Percentiles rank a stretch among this genome's conserved stretches.
Conservation (phyloP, 2,329 filamentous ascomycete species). For the Botrytis tulipae region DNA sequence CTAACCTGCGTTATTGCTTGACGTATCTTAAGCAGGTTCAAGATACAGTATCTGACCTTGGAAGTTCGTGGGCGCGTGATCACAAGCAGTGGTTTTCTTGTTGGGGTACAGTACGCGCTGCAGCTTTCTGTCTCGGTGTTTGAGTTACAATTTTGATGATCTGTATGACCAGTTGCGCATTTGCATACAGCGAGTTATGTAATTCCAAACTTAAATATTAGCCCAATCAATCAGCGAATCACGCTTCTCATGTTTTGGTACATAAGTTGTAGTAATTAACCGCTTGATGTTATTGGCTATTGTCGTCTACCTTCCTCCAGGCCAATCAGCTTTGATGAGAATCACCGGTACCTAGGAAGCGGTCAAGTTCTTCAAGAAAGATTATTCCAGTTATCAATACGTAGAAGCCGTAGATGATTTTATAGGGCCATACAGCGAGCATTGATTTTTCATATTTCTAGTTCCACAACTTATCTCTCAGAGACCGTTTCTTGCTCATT, state of each 20-base stretch:
- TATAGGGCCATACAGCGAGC: background rate
- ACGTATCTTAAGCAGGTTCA: background rate
- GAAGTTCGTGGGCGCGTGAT: background rate
- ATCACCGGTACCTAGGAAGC: background rate
- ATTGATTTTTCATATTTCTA: background rate
- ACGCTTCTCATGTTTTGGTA: background rate
- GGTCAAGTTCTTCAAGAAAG: background rate
- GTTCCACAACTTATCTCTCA: background rate
- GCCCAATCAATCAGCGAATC: background rate
- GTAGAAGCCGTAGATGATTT: background rate
- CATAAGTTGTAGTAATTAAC: background rate
- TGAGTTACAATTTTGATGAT: background rate
- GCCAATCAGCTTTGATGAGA: background rate
- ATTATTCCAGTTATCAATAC: too few species aligned
- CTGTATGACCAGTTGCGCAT: background rate
- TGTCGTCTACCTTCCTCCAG: fast-evolving
- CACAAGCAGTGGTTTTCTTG: background rate
- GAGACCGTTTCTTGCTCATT: background rate
- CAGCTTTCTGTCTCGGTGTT: background rate
- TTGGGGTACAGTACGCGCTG: background rate
- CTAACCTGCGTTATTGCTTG: constrained; percentile 4
- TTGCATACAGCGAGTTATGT: background rate
- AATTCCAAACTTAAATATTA: background rate
- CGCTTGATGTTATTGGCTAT: background rate
- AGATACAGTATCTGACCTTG: background rate